Base-by-base conservation (phyloP, 306 rosid genomes). In the Morella rubra region DNA sequence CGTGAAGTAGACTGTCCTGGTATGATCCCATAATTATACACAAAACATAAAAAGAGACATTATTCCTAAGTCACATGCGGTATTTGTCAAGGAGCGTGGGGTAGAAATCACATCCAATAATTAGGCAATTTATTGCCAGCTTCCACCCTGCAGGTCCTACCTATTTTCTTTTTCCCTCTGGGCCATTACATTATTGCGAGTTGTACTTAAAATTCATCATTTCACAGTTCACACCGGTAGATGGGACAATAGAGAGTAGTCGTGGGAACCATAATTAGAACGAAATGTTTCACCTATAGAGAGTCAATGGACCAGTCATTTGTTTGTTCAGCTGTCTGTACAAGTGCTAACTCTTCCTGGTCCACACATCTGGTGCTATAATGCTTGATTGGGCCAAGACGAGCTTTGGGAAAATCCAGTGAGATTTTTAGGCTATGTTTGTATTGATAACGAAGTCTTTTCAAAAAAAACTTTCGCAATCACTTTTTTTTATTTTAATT, bases 31-130 rank as follows among this genome's bases (percentile, higher is more conserved):
- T 32, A 3, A 32, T 32, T 32, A 32, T 32, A 32, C 37, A 82
- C 69, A 81, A 75, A 76, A 49, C 73, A 67, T 44, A 77, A 87
- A 78, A 55, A 74, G 74, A 45, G 67, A 46, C 59, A 77, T 22
- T 3, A 32, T 32, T 32, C 74, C 68, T 60, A 19, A 81, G 77
- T 86, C 90, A 88, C 88, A 84, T 86, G 88, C 80, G 75, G 56
- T 73, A 69, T 19, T 65, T 85, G 75, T 56, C 20, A 52, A 2
- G 81, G 76, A 84, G 80, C 53, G 84, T 46, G 76, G 72, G 81
- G 60, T 66, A 83, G 44, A 80, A 77, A 73, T 54, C 77, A 78
- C 77, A 50, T n/a, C 70, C 88, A 83, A 80, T 87, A 56, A 85
- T 81, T 84, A 45, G 69, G 49, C 76, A 66, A 78, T 58, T 32